Evolutionary conservation across 768 basidiomycete species (phyloP).

Genomic region (Pleurotus ostreatus): DNA sequence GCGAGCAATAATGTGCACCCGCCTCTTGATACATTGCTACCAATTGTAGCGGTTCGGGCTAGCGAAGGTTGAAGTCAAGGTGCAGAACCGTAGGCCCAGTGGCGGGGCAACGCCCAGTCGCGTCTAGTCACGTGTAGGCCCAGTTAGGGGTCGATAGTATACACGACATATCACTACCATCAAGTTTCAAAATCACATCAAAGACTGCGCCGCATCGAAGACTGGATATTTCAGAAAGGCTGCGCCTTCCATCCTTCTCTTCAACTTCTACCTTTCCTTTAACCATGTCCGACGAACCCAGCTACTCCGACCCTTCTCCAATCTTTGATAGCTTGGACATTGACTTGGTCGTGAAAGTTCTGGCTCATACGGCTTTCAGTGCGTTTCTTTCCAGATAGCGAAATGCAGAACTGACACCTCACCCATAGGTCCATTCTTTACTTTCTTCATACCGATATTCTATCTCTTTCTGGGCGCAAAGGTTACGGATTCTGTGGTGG

Average conservation of each 20-base stretch:
- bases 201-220: too few relatives aligned
- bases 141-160: too few relatives aligned
- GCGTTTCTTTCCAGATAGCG: constrained; percentile 22
- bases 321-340: constrained; percentile 72
- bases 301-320: constrained; percentile 35
- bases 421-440: constrained; percentile 75
- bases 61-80: too few relatives aligned
- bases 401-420: neutral
- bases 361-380: constrained; percentile 80
- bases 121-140: too few relatives aligned
- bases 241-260: constrained; percentile 22
- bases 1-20: too few relatives aligned
- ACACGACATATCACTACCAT: too few relatives aligned
- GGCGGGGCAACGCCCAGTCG: too few relatives aligned
- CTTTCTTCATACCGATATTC: constrained; percentile 75
- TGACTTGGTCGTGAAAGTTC: constrained; percentile 76
- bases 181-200: too few relatives aligned
- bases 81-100: too few relatives aligned
- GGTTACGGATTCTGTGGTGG: constrained; percentile 45
- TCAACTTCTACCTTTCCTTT: constrained; percentile 9
- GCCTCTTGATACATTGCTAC: too few relatives aligned
- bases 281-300: constrained; percentile 23
- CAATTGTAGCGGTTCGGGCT: too few relatives aligned
- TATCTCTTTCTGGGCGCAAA: constrained; percentile 67
- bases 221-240: constrained; percentile 14